These are phyloP conservation scores for Solanum ossicruentum DNA, from an alignment of 257 asterid genomes.

Conservation along the genomic window DNA sequence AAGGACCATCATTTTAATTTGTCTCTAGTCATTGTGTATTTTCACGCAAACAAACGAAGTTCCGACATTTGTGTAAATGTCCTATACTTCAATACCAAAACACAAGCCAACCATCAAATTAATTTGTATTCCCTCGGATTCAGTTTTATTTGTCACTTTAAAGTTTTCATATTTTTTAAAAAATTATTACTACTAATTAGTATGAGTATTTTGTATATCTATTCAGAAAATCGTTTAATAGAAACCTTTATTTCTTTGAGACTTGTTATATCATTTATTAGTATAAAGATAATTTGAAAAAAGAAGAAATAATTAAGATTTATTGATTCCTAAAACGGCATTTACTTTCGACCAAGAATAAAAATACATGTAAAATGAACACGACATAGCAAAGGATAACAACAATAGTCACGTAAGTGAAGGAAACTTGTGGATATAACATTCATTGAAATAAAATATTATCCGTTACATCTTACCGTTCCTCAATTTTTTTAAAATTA, in stretches of 20 bases:
- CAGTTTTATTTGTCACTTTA: too few relatives aligned
- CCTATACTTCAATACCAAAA: too few relatives aligned
- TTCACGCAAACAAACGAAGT: background rate
- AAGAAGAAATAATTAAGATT: too few relatives aligned
- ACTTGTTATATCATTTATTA: too few relatives aligned
- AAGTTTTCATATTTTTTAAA: too few relatives aligned
- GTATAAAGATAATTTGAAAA: background rate
- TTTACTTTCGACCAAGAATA: background rate
- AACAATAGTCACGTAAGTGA: background rate
- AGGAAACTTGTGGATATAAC: background rate
- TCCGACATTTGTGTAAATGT: too few relatives aligned
- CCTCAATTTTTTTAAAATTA: background rate
- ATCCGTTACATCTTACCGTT: background rate
- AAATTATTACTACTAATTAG: too few relatives aligned
- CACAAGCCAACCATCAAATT: too few relatives aligned
- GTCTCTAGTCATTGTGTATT: background rate
- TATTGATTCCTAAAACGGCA: background rate
- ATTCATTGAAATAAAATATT: background rate
- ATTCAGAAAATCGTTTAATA: too few relatives aligned
- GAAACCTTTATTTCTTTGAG: too few relatives aligned
- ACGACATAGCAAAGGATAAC: background rate
- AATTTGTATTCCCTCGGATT: too few relatives aligned
- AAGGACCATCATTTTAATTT: background rate
- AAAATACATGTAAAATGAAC: background rate
- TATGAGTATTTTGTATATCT: too few relatives aligned